phyloP scores from a whole-genome alignment of 202 grass and related monocot species.

The Schoenoplectus tabernaemontani region DNA sequence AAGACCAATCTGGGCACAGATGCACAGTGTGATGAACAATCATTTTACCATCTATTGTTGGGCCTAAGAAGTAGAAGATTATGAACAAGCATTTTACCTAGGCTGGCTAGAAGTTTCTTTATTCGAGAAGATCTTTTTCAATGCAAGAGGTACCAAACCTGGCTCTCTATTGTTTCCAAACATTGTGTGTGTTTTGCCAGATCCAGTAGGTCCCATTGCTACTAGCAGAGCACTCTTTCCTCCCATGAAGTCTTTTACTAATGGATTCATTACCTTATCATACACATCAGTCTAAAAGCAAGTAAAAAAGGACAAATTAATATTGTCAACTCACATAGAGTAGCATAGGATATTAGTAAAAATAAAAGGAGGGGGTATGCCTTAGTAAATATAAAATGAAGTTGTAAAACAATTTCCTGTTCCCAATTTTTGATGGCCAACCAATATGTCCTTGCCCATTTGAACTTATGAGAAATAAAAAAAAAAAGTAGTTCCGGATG shows the following conservation, averaged over 20 bases:
- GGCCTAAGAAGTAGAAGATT: background rate
- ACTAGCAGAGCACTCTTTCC: constrained; percentile 66
- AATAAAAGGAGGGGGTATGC: background rate
- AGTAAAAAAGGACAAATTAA: background rate
- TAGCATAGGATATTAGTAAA: background rate
- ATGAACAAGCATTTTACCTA: constrained; percentile 17
- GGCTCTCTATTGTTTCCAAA: constrained; percentile 58
- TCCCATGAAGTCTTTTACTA: constrained; percentile 62
- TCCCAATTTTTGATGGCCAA: background rate
- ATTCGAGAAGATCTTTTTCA: constrained; percentile 44
- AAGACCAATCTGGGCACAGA: too few species aligned
- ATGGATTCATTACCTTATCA: constrained; percentile 51
- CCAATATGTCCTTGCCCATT: background rate
- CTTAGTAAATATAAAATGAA: background rate
- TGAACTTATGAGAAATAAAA: background rate
- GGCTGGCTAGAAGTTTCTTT: constrained; percentile 12
- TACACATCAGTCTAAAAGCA: constrained; percentile 53
- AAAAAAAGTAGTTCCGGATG: background rate
- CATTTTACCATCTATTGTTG: background rate
- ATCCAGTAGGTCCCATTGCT: constrained; percentile 73
- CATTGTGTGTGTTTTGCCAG: constrained; percentile 85
- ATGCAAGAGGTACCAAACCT: constrained; percentile 51
- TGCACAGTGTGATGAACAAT: background rate
- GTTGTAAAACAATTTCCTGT: background rate
- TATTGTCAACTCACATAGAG: background rate